Base-by-base conservation (phyloP, 2,329 filamentous ascomycete genomes). In the Shiraia sp. region DNA sequence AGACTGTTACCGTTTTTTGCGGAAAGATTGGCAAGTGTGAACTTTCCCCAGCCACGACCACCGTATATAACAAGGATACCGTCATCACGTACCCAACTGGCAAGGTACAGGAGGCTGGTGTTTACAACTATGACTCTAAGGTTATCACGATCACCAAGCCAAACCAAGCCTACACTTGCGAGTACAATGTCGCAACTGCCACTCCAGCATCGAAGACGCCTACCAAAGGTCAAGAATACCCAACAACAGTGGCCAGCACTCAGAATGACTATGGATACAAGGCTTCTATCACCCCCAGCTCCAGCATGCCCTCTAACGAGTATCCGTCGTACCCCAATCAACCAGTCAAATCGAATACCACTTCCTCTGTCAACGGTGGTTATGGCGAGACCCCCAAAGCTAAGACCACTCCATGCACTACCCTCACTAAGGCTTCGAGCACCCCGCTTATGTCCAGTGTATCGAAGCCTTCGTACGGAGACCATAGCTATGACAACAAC, bases 101-200 rank as follows among this genome's bases (percentile, higher is more conserved):
- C 22, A 49, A 52, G 32, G 34, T 27, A 10, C 16, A 60, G 46
- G 29, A 47, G 10, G 47, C 59, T 0, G 58, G 61, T 36, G 51
- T 64, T 19, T 66, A 66, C 51, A 52, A 57, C 38, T 53, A 65
- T 42, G 29, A 44, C 9, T 47, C 45, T 1, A 53, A 63, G 50
- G 63, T 57, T n/a, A 51, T 66, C 35, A 67, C 60, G n/a, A 54
- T 66, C 51, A 67, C 61, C 42, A 62, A 63, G 49, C 29, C 57
- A 12, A 36, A 54, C 32, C 35, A 65, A 38, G 36, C 52, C 6
- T 64, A 63, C 43, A 63, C 61, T 8, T 66, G 61, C 56, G 49
- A 62, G 32, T n/a, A n/a, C n/a, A n/a, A n/a, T n/a, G n/a, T n/a
- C n/a, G n/a, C n/a, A n/a, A n/a, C n/a, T n/a, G n/a, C 37, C 52